Evolutionary conservation across 116 monocot genomes (phyloP), one percentile per base, ranked within the genome.

Genomic region (Trichopus zeylanicus): DNA sequence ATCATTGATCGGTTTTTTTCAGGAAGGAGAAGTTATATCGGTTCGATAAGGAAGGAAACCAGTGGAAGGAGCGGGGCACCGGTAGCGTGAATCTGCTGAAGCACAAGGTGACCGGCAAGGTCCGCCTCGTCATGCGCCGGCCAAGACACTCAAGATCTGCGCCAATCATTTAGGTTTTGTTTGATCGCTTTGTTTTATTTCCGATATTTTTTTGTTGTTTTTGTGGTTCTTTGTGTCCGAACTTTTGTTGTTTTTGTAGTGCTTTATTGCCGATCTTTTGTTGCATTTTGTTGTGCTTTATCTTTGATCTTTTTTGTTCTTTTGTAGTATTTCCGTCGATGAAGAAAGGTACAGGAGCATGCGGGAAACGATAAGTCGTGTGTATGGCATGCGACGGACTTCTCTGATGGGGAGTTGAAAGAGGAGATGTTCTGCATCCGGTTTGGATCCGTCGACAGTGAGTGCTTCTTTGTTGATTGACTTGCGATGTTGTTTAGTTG

Each of bases 361-460:
- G 87, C 72, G 0, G 97, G 97, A 27, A 97, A 87, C 60, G 97
- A 97, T 6, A 90, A 90, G 66, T 87, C 97, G 6, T 97, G 97
- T 48, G 87, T 97, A 47, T 97, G 97, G 91, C 91, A 97, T 59
- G 97, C 97, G 0, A 73, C 79, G 5, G 97, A 97, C 68, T 97
- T 81, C 73, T 81, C 97, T 0, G 97, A 97, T 53, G 97, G 97
- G 51, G 97, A 97, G 56, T 27, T 97, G 63, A 97, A 97, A 70
- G 84, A 87, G 20, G 91, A 97, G 73, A 81, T 84, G 79, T 97
- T 97, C 67, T 81, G 79, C 57, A 90, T 97, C 29, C 87, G 97
- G 0, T 97, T 97, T 66, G 81, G 71, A 66, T 90, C 97, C 48
- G 71, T 97, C 26, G 97, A 97, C 29, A 97, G 97, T 91, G 61